Conservation (phyloP, 106 monocot genomes). For the Apostasia shenzhenica region DNA sequence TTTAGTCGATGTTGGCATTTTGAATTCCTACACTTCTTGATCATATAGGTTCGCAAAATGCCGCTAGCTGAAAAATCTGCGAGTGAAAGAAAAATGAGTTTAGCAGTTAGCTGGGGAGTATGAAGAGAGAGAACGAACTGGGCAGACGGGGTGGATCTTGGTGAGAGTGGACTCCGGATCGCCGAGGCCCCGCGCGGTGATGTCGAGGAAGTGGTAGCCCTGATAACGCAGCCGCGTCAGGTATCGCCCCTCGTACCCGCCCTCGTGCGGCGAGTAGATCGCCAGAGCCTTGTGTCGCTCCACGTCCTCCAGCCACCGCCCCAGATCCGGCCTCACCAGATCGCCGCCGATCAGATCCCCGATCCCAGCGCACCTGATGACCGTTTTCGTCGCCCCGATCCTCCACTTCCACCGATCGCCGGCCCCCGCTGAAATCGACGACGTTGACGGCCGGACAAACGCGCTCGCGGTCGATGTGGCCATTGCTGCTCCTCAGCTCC, state of each 20-base stretch:
- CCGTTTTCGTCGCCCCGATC: background rate
- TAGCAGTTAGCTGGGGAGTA: too few relatives aligned
- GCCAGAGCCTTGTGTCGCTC: slow-evolving; percentile 92
- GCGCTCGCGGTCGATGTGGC: background rate
- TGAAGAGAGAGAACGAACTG: slow-evolving; percentile 26
- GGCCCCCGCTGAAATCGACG: background rate
- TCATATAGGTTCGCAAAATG: too few relatives aligned
- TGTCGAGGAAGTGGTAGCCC: slow-evolving; percentile 80
- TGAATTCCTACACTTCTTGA: too few relatives aligned
- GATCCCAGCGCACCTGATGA: slow-evolving; percentile 28
- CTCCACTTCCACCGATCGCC: background rate
- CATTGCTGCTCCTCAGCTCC: background rate
- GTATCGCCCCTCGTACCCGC: slow-evolving; percentile 91
- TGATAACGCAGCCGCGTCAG: slow-evolving; percentile 64
- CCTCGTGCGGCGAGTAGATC: slow-evolving; percentile 77
- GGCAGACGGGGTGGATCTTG: slow-evolving; percentile 85
- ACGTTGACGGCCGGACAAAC: background rate
- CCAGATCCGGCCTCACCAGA: slow-evolving; percentile 71
- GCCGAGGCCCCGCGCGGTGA: slow-evolving; percentile 78
- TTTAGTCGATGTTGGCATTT: too few relatives aligned
- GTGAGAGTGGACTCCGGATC: slow-evolving; percentile 87
- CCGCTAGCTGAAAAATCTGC: too few relatives aligned
- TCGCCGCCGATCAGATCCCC: slow-evolving; percentile 68
- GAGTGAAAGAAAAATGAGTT: background rate
- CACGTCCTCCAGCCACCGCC: slow-evolving; percentile 76